Evolutionary conservation across 2,329 filamentous ascomycete species (phyloP).

Genomic region (Acephala macrosclerotiorum): DNA sequence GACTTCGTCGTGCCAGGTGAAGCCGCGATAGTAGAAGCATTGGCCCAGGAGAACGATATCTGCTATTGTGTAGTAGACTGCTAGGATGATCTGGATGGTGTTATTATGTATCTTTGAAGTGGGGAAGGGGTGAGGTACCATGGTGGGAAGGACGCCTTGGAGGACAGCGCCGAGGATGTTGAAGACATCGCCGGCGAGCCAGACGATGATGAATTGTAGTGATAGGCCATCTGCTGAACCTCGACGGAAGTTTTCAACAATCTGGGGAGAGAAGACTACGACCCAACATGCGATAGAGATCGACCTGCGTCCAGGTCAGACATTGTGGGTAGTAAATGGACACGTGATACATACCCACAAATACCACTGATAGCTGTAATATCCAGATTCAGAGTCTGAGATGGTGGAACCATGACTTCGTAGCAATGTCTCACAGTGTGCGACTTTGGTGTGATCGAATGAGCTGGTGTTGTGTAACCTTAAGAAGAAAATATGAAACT

Average conservation of each 20-base stretch:
- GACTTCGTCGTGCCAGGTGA: constrained; percentile 68
- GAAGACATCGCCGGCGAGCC: constrained; percentile 94
- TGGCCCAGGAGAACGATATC: constrained; percentile 88
- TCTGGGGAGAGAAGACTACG: constrained; percentile 96
- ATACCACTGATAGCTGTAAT: constrained; percentile 93
- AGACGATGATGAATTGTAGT: constrained; percentile 90
- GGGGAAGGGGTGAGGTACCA: constrained; percentile 58
- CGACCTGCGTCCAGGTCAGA: constrained; percentile 61
- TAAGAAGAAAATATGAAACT: constrained; percentile 5
- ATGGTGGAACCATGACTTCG: constrained; percentile 52
- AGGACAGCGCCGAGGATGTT: constrained; percentile 93
- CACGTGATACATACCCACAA: constrained; percentile 67
- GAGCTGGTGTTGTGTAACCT: neutral
- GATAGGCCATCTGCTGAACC: constrained; percentile 87
- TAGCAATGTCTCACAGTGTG: neutral
- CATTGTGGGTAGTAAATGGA: neutral
- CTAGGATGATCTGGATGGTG: constrained; percentile 70
- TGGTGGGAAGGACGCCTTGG: constrained; percentile 91
- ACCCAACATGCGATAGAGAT: constrained; percentile 97
- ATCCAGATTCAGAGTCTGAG: constrained; percentile 71
- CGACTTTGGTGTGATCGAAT: neutral
- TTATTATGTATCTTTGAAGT: constrained; percentile 45
- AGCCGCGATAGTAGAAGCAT: constrained; percentile 95
- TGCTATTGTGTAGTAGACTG: constrained; percentile 90
- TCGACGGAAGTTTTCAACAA: constrained; percentile 91